Base-by-base conservation (phyloP, 305 asterid genomes). In the Rubia peregrina region DNA sequence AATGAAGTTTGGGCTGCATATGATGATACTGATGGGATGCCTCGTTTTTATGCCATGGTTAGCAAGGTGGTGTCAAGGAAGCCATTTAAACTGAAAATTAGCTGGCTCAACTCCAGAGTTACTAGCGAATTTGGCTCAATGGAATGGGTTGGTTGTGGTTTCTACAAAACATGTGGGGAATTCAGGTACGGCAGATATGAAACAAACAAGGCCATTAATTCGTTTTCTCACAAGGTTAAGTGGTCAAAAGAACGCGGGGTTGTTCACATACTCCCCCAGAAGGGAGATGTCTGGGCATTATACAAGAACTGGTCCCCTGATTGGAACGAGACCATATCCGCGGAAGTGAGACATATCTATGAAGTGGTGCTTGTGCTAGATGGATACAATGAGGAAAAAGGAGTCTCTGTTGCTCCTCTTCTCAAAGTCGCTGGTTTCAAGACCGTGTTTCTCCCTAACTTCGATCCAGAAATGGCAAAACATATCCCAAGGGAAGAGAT, bases 1-100 rank as follows among this genome's bases (percentile, higher is more conserved):
- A 89, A 87, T 65, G 93, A 89, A 76, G 96, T 93, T 60, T 93
- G 98, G 98, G 89, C 97, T 69, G 90, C 90, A 49, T 93, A 93
- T 66, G 98, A 93, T 57, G 84, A 88, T 57, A 83, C 83, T 55
- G 98, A 91, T 71, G 98, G 98, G 70, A 93, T 93, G 98, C 98
- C 97, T 3, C 98, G 97, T 60, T 85, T 88, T 75, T 93, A 91
- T 72, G 98, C 97, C 64, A 76, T 93, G 78, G 76, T 93, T 48
- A 77, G 77, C 79, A 88, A 85, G 82, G 96, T 91, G 56, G 75
- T 85, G 4, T 87, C 93, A 61, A 81, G 82, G 76, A 82, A 85
- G 46, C 97, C 96, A 19, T 88, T 93, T 77, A 85, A 88, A 86
- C 68, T 93, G 85, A 89, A 74, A 73, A 79, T 91, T 49, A 89